Evolutionary conservation across 2,329 filamentous ascomycete genomes (phyloP), one percentile per base, ranked within the genome.

Genomic region (Paradendryphiella salina): DNA sequence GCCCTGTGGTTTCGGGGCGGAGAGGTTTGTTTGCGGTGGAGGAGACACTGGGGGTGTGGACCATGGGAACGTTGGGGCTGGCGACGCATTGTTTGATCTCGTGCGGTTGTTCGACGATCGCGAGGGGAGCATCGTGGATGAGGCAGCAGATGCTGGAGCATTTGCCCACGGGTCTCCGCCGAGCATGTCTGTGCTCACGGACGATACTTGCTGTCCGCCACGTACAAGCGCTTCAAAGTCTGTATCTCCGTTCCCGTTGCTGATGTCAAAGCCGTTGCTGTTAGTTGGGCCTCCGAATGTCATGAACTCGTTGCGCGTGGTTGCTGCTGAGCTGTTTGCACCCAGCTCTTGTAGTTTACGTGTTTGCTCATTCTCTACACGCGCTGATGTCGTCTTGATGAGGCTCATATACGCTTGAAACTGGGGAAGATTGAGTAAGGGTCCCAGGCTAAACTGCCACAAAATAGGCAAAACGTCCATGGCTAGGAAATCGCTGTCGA

Each of bases 151-250:
- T 2, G 67, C 50, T 20, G 73, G 57, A 18, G 68, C 61, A 35
- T 70, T 66, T 29, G 65, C 72, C 77, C 77, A 79, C 39, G 76
- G 66, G 52, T 71, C 68, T 18, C 77, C 76, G 56, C 78, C 74
- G 28, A 69, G 58, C 65, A 71, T 69, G 32, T 78, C 73, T 40
- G 65, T 66, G 10, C 67, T 66, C 13, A 64, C 59, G 39, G 63
- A 49, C 67, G 73, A 21, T 66, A 74, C 38, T 31, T 64, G 61
- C n/a, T 79, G 76, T 48, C 83, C 84, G 7, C 93, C 93, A 65
- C 95, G 90, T 43, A 99, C 92, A 2, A 99, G 83, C 1, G 84
- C 84, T 70, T 96, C 92, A 66, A 97, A 99, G 66, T 95, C 90
- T 51, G 88, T 83, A 40, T 88, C 80, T 10, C 77, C 80, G n/a